Base-by-base conservation (phyloP, 2,329 filamentous ascomycete genomes). In the Colletotrichum sp. region DNA sequence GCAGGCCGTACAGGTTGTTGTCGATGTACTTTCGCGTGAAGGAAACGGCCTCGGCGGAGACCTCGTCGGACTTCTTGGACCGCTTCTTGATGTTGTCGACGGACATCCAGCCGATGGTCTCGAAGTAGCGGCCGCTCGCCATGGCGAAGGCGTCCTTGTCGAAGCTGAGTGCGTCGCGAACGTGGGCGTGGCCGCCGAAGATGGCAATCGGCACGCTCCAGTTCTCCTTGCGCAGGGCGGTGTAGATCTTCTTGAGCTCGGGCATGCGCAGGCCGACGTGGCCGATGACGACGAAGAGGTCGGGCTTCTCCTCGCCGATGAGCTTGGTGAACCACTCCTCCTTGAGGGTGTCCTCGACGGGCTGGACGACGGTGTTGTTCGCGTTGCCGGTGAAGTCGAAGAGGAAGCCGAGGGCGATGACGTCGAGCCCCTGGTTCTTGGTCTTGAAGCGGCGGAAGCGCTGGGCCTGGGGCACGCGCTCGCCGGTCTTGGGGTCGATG, bases 101-200 rank as follows among this genome's bases (percentile, higher is more conserved):
- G 0, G 96, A 98, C 91, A 97, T 92, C 90, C 97, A 99, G 3
- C 96, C 96, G 66, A 99, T 93, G 0, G 96, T 98, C 87, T 99
- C 96, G 88, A 98, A 94, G 84, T 98, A 99, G 1, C 96, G 91
- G 6, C 96, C 96, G 79, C 95, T 97, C 55, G 96, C 96, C 7
- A 99, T 88, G 1, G 93, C 96, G 77, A 94, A 93, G 0, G 96
- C 92, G 70, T 92, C 93, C 52, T 90, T 90, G 83, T 98, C 96
- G 80, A 95, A 98, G 76, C 90, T 92, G 55, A 91, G 91, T 79
- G 95, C 95, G 82, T 98, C 96, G 11, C 96, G 93, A 63, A 98
- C 95, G 82, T 99, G 96, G 2, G 92, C 92, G 82, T 99, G 96
- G 0, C 96, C 96, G 11, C 95, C 96, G 77, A 99, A 97, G 85